Percentiles rank a stretch among this genome's conserved stretches.
Evolutionary conservation across 2,329 filamentous ascomycete species (phyloP).

Genomic region (Lecanicillium sp.): DNA sequence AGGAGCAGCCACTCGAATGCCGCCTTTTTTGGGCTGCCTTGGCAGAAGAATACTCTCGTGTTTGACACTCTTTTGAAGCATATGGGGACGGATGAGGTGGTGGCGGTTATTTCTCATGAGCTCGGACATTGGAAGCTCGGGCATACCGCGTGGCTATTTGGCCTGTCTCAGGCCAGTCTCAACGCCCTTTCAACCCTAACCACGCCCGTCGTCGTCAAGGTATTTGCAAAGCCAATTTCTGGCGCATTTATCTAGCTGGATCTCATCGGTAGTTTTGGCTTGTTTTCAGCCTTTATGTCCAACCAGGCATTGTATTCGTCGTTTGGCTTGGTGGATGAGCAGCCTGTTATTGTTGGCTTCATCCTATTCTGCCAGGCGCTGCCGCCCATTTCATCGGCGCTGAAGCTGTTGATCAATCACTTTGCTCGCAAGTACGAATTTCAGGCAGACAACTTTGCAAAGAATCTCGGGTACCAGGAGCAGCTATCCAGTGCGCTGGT

Average conservation of each 20-base stretch:
- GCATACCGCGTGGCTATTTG: conserved; percentile 86
- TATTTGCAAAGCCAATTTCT: too few relatives aligned
- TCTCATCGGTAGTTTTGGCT: conserved; percentile 90
- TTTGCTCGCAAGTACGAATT: conserved; percentile 92
- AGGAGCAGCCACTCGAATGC: conserved; percentile 81
- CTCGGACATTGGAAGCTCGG: conserved; percentile 95
- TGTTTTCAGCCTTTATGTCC: conserved; percentile 96
- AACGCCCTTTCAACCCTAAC: too few relatives aligned
- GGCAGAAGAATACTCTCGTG: conserved; percentile 99
- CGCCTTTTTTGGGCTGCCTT: conserved; percentile 93
- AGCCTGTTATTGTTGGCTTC: conserved; percentile 94
- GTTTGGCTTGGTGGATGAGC: conserved; percentile 77
- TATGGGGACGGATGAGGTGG: conserved; percentile 82
- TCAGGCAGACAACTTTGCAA: conserved; percentile 86
- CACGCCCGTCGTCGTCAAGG: too few relatives aligned
- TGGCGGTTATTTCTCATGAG: conserved; percentile 90
- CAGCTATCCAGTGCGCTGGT: conserved; percentile 83
- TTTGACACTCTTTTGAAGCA: conserved; percentile 97
- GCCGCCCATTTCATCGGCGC: conserved; percentile 80
- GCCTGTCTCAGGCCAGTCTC: conserved; percentile 65
- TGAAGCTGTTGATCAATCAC: conserved; percentile 93
- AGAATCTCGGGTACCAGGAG: conserved; percentile 70
- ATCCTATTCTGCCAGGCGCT: conserved; percentile 93
- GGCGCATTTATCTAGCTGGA: conserved; percentile 26
- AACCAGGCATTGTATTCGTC: conserved; percentile 83